Conservation (phyloP, 768 basidiomycete species). For the Austroboletus eburneus region DNA sequence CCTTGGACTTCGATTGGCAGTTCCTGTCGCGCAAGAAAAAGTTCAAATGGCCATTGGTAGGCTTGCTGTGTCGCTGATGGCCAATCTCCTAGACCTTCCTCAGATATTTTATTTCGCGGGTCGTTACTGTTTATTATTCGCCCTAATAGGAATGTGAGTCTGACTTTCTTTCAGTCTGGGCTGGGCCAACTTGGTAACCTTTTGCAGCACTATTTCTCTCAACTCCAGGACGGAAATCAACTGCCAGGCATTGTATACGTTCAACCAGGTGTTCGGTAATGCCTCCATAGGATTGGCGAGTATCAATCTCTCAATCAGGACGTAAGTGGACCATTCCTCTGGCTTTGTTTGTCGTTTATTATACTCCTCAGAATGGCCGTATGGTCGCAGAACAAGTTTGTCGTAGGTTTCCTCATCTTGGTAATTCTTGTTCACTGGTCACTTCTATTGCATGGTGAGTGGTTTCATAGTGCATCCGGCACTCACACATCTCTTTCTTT, state of each 20-base stretch:
- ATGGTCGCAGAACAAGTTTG: constrained; percentile 56
- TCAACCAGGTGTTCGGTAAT: constrained; percentile 63
- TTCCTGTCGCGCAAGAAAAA: constrained; percentile 50
- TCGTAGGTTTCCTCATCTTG: constrained; percentile 47
- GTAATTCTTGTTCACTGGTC: constrained; percentile 72
- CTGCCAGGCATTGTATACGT: constrained; percentile 67
- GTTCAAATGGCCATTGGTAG: constrained; percentile 68
- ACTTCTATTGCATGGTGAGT: constrained; percentile 58
- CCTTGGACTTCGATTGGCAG: constrained; percentile 62
- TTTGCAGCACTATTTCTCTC: constrained; percentile 48
- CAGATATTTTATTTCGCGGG: constrained; percentile 69
- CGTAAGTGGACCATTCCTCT: constrained; percentile 41
- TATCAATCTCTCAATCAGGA: constrained; percentile 65
- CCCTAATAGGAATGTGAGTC: constrained; percentile 66
- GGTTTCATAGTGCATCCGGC: not conserved
- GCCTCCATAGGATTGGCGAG: constrained; percentile 65
- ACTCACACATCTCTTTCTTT: not conserved
- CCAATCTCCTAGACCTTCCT: not conserved
- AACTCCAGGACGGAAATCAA: constrained; percentile 57
- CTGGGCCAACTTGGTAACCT: not conserved
- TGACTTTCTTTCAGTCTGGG: not conserved
- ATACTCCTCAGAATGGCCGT: constrained; percentile 54
- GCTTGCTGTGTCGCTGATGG: not conserved
- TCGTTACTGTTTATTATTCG: constrained; percentile 60
- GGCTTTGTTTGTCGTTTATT: not conserved